Conservation (phyloP, 2,329 filamentous ascomycete species). For the Xylaria hypoxylon region DNA sequence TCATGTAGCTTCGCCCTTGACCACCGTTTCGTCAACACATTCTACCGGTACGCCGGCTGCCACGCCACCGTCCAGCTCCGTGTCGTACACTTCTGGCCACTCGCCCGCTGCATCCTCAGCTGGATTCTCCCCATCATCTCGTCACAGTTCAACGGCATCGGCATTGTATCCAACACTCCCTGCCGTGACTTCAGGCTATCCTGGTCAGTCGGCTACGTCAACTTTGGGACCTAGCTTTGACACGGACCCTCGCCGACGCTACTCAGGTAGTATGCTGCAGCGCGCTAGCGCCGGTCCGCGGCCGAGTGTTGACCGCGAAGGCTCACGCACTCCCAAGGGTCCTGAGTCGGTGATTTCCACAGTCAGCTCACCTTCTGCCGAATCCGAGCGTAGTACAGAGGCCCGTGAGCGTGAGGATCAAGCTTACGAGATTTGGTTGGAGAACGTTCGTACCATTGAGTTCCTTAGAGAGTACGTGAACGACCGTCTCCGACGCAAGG, state of each 20-base stretch:
- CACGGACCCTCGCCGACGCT: slow-evolving; percentile 71
- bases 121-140: slow-evolving; percentile 74
- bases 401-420: slow-evolving; percentile 65
- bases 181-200: slow-evolving; percentile 76
- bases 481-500: slow-evolving; percentile 66
- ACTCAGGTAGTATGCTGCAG: slow-evolving; percentile 75
- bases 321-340: slow-evolving; percentile 59
- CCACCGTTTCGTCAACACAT: slow-evolving; percentile 67
- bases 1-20: slow-evolving; percentile 72
- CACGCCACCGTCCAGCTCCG: slow-evolving; percentile 78
- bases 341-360: slow-evolving; percentile 57
- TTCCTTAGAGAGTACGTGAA: slow-evolving; percentile 69
- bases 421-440: slow-evolving; percentile 73
- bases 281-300: slow-evolving; percentile 62
- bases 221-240: slow-evolving; percentile 77
- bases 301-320: slow-evolving; percentile 53
- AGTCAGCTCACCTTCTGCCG: slow-evolving; percentile 66
- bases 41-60: slow-evolving; percentile 76
- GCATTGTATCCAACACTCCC: slow-evolving; percentile 81
- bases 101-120: slow-evolving; percentile 79
- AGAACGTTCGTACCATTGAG: slow-evolving; percentile 74
- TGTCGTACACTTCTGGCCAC: slow-evolving; percentile 82
- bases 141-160: slow-evolving; percentile 69
- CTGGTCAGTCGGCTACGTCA: slow-evolving; percentile 74
- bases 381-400: slow-evolving; percentile 61